A percentile compares a stretch with the other conserved stretches of the same genome.
Evolutionary conservation across 2,329 filamentous ascomycete genomes (phyloP).

Genomic region (Ceratocystis cubensis): DNA sequence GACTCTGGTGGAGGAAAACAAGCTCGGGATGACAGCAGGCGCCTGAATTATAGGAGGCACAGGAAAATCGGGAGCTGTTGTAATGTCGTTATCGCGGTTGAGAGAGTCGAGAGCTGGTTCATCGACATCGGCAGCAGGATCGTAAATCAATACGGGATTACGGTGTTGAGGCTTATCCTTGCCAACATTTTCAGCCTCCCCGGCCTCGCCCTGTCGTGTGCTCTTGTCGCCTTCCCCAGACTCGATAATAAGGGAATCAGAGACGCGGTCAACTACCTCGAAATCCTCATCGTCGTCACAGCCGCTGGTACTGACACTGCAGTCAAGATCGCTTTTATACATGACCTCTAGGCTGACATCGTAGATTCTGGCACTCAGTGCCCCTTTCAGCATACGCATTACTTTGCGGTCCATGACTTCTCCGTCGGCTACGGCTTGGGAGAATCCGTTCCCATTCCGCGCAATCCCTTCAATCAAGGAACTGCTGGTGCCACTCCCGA

Average conservation of each 20-base stretch:
- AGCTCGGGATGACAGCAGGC: slow-evolving; percentile 47
- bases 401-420: slow-evolving; percentile 59
- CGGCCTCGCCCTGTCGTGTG: slow-evolving; percentile 19
- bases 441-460: slow-evolving; percentile 43
- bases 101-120: slow-evolving; percentile 25
- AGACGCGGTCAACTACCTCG: slow-evolving; percentile 48
- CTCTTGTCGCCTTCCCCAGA: slow-evolving; percentile 19
- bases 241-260: slow-evolving; percentile 35
- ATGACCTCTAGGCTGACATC: slow-evolving; percentile 53
- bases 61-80: slow-evolving; percentile 40
- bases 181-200: slow-evolving; percentile 16
- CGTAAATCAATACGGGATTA: slow-evolving; percentile 49
- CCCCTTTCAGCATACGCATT: slow-evolving; percentile 61
- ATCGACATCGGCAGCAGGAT: slow-evolving; percentile 35
- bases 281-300: slow-evolving; percentile 38
- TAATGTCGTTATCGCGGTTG: slow-evolving; percentile 28
- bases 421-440: slow-evolving; percentile 47
- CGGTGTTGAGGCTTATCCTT: slow-evolving; percentile 22
- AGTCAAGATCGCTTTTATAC: slow-evolving; percentile 31
- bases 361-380: slow-evolving; percentile 51
- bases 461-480: slow-evolving; percentile 43
- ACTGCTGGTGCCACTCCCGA: slow-evolving; percentile 40
- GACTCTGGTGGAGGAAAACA: slow-evolving; percentile 55
- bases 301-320: not conserved
- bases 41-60: slow-evolving; percentile 50